Evolutionary conservation across 2,329 filamentous ascomycete species (phyloP).

Genomic region (Tolypocladium album): DNA sequence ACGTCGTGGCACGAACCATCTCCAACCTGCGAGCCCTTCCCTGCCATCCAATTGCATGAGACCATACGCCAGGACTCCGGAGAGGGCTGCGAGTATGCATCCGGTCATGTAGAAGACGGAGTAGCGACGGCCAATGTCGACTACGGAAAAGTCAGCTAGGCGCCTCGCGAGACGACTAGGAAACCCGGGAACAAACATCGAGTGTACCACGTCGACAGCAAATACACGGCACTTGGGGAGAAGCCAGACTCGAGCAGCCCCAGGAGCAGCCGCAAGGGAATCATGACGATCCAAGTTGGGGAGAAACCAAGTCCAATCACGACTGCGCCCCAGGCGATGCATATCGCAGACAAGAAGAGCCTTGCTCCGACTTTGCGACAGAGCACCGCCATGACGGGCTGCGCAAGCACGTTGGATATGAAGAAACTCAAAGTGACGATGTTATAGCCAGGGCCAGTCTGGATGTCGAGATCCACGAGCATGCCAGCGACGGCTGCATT

Average conservation of each 20-base stretch:
- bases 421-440: conserved; percentile 11
- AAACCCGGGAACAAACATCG: too few relatives aligned
- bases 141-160: too few relatives aligned
- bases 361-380: conserved; percentile 10
- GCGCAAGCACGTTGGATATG: conserved; percentile 10
- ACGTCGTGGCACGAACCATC: too few relatives aligned
- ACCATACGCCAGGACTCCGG: too few relatives aligned
- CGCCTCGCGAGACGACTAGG: too few relatives aligned
- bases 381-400: conserved; percentile 10
- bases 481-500: conserved; percentile 9
- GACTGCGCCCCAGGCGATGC: conserved; percentile 9
- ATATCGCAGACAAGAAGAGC: conserved; percentile 10
- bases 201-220: too few relatives aligned
- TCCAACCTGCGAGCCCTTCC: too few relatives aligned
- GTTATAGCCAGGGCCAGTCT: conserved; percentile 5
- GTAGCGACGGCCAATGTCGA: too few relatives aligned
- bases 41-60: too few relatives aligned
- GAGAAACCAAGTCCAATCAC: conserved; percentile 9
- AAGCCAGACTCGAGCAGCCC: conserved; percentile 4
- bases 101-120: too few relatives aligned
- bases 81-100: too few relatives aligned
- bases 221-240: neutral
- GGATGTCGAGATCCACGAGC: conserved; percentile 4
- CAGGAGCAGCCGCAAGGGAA: too few relatives aligned
- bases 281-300: conserved; percentile 1